A percentile compares a stretch with the other conserved stretches of the same genome.
These are phyloP conservation scores for Ilyonectria mors-panacis DNA, from an alignment of 2,329 filamentous ascomycete genomes.

Conservation along the genomic window DNA sequence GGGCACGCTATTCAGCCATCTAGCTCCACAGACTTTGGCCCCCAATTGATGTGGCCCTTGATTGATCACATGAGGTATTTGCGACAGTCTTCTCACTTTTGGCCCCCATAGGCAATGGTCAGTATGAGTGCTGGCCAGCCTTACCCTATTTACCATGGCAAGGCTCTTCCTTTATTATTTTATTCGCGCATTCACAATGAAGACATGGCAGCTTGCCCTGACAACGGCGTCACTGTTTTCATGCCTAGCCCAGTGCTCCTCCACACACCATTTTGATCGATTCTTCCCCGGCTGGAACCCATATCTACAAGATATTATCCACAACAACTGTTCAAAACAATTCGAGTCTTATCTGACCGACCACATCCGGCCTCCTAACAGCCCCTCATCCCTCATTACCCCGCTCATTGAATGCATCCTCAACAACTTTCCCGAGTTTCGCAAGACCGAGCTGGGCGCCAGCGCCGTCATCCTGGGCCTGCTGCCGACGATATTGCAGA, in stretches of 20 bases:
- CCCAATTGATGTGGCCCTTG: not conserved
- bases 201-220: not conserved
- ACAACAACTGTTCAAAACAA: slow-evolving; percentile 4
- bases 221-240: not conserved
- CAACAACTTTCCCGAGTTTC: slow-evolving; percentile 36
- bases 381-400: slow-evolving; percentile 15
- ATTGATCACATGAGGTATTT: not conserved
- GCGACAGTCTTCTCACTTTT: not conserved
- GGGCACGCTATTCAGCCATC: too few species aligned
- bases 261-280: slow-evolving; percentile 17
- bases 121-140: not conserved
- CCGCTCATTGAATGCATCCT: slow-evolving; percentile 40
- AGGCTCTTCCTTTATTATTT: not conserved
- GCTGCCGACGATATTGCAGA: slow-evolving; percentile 36
- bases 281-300: slow-evolving; percentile 40
- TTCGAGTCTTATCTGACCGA: slow-evolving; percentile 16
- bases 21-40: not conserved
- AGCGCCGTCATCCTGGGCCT: slow-evolving; percentile 43
- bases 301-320: slow-evolving; percentile 20
- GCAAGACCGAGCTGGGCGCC: slow-evolving; percentile 44
- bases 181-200: not conserved
- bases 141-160: not conserved
- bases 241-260: not conserved
- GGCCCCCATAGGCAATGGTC: not conserved
- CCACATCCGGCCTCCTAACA: not conserved